Base-by-base conservation (phyloP, 129 eudicot genomes). In the Calendula officinalis region DNA sequence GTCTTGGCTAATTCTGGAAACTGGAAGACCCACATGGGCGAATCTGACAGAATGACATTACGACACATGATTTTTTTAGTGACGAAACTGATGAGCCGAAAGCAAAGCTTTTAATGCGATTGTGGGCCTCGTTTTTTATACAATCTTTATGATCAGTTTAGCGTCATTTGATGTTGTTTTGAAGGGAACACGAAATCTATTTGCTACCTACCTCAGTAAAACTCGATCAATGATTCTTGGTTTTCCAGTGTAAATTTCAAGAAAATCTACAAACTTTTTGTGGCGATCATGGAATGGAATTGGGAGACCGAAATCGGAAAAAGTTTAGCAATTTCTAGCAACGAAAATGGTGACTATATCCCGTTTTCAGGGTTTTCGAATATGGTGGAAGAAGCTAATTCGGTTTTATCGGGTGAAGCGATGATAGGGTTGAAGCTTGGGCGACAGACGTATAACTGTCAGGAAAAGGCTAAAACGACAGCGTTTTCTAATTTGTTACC, bases 381-480 rank as follows among this genome's bases (percentile, higher is more conserved):
- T 56, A 6, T 35, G 44, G 42, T 32, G 15, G 75, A 60, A 13
- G 70, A 66, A 6, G 46, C 47, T 55, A 22, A 22, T 22, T 53
- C 60, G 43, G 58, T 75, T 36, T 50, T 34, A 16, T 52, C 82
- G 0, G 66, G 70, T 36, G 75, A 71, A 32, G 66, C 75, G 15
- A 52, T 66, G 65, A 67, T 67, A 17, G 75, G 79, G 61, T 68
- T 73, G 36, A 67, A 73, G 12, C 79, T 78, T 3, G 83, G 79
- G 40, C 55, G 57, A 37, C 69, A 42, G 73, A 51, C 56, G 34
- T 5, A 6, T 22, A 22, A 22, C 17, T 9, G 52, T 61, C 52
- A 8, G 51, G 66, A 61, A 41, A 60, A 41, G 64, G 8, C 6
- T 2, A 58, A 30, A 10, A 12, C 22, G 12, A 6, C 12, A 12